Evolutionary conservation across 306 rosid genomes (phyloP).

Genomic region (Corylus americana): DNA sequence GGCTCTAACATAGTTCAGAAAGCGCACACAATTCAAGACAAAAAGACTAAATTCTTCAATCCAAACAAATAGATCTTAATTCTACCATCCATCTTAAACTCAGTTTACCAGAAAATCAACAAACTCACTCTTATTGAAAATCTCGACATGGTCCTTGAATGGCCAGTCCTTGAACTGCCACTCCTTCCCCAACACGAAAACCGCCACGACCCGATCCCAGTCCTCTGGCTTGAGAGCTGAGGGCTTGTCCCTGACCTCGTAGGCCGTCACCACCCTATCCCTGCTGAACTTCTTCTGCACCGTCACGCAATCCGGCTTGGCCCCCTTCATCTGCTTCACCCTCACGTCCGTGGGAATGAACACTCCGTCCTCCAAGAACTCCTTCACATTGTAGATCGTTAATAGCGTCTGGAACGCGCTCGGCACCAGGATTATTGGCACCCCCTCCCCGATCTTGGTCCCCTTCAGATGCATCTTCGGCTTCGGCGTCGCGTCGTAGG

Average conservation of each 20-base stretch:
- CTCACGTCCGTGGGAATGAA: slow-evolving; percentile 85
- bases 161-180: slow-evolving; percentile 85
- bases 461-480: slow-evolving; percentile 86
- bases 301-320: slow-evolving; percentile 89
- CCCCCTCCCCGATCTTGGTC: slow-evolving; percentile 86
- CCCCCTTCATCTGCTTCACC: slow-evolving; percentile 93
- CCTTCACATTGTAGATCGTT: slow-evolving; percentile 88
- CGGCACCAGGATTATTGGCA: slow-evolving; percentile 87
- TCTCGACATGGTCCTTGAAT: slow-evolving; percentile 63
- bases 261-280: slow-evolving; percentile 93
- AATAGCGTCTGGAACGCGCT: slow-evolving; percentile 92
- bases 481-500: slow-evolving; percentile 66
- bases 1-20: neutral
- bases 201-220: slow-evolving; percentile 97
- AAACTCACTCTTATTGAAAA: slow-evolving; percentile 59
- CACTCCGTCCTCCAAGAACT: slow-evolving; percentile 91
- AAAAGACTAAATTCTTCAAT: neutral
- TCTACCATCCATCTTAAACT: neutral
- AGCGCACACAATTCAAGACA: neutral
- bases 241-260: slow-evolving; percentile 97
- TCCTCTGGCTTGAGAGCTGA: slow-evolving; percentile 82
- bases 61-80: neutral
- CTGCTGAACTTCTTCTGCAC: slow-evolving; percentile 99
- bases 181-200: slow-evolving; percentile 93
- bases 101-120: neutral